Evolutionary conservation across 495 filamentous ascomycete genomes (phyloP).

Genomic region (Penicillium flavigenum): DNA sequence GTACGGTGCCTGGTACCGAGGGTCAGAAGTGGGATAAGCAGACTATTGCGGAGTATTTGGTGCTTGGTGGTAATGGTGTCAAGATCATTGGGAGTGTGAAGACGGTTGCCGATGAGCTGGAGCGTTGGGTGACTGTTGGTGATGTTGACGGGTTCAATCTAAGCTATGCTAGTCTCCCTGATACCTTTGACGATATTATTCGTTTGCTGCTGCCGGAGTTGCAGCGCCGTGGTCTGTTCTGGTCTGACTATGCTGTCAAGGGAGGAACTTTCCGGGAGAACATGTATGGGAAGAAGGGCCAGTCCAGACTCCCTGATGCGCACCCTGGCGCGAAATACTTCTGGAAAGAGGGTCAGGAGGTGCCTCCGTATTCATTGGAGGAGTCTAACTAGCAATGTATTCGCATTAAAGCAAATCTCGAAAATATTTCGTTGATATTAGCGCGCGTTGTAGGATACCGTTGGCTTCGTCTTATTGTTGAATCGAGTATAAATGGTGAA

Average conservation of each 20-base stretch:
- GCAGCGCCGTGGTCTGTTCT: slow-evolving; percentile 47
- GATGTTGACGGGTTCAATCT: slow-evolving; percentile 66
- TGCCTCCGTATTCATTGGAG: slow-evolving; percentile 28
- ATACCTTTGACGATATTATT: slow-evolving; percentile 64
- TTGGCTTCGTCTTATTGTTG: no score
- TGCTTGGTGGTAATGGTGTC: slow-evolving; percentile 56
- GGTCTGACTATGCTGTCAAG: slow-evolving; percentile 43
- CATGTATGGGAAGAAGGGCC: slow-evolving; percentile 37
- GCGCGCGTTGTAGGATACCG: no score
- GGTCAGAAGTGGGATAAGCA: slow-evolving; percentile 60
- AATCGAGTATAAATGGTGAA: no score
- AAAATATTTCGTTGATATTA: not conserved
- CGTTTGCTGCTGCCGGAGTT: slow-evolving; percentile 48
- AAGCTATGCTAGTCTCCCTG: slow-evolving; percentile 58
- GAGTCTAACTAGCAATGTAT: slow-evolving; percentile 14
- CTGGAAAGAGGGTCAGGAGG: slow-evolving; percentile 41
- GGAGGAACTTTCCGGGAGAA: slow-evolving; percentile 50
- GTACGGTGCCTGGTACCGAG: slow-evolving; percentile 39
- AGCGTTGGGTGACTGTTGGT: slow-evolving; percentile 58
- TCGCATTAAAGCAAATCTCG: not conserved
- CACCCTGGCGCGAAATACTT: slow-evolving; percentile 48
- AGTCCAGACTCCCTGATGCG: slow-evolving; percentile 38
- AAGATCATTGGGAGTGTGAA: slow-evolving; percentile 56
- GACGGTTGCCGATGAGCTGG: slow-evolving; percentile 61
- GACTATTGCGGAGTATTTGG: slow-evolving; percentile 60